Evolutionary conservation across 2,329 filamentous ascomycete species (phyloP).

Genomic region (Aspergillus ustus): DNA sequence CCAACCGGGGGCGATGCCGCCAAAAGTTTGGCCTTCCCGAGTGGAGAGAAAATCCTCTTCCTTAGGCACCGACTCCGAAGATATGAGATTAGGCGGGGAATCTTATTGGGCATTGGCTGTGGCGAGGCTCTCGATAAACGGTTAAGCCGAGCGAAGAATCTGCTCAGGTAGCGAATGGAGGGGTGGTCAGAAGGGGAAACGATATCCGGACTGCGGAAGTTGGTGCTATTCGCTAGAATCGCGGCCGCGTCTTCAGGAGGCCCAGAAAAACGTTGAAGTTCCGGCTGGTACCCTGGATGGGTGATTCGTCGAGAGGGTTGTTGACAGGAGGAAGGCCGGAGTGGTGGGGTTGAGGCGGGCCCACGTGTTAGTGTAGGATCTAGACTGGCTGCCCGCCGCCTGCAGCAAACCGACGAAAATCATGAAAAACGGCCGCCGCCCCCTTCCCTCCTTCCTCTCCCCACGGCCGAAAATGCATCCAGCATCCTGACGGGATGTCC

Average conservation of each 20-base stretch:
- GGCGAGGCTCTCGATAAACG: neutral
- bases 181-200: neutral
- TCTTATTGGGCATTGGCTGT: neutral
- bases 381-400: neutral
- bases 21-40: neutral
- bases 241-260: neutral
- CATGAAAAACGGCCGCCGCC: neutral
- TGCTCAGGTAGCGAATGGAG: neutral
- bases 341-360: neutral
- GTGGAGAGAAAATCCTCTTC: neutral
- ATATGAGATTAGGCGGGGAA: no score
- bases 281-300: neutral
- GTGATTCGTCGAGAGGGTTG: neutral
- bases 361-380: neutral
- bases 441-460: neutral
- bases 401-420: neutral
- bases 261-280: neutral
- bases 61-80: neutral
- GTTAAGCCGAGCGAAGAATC: neutral
- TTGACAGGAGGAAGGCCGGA: neutral
- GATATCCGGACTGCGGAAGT: neutral
- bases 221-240: neutral
- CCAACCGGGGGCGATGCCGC: neutral
- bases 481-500: slow-evolving; percentile 8
- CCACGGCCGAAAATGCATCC: slow-evolving; percentile 1